Evolutionary conservation across 2,329 filamentous ascomycete genomes (phyloP).

Genomic region (Tympanopsis confertula): DNA sequence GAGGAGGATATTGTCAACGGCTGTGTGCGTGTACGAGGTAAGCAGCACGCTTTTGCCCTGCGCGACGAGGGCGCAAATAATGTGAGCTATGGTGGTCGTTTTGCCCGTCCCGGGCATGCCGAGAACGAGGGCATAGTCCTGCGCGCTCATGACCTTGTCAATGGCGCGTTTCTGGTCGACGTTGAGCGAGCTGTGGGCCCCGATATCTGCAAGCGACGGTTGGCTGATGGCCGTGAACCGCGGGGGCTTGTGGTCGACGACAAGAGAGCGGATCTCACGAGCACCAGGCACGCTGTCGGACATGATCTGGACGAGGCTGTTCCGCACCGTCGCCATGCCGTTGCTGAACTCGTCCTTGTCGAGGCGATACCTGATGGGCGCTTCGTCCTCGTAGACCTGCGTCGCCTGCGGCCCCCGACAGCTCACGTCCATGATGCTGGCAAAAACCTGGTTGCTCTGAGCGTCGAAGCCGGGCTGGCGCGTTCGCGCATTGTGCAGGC

Average conservation of each 20-base stretch:
- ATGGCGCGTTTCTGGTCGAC: slow-evolving; percentile 78
- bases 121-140: slow-evolving; percentile 91
- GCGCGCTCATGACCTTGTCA: slow-evolving; percentile 87
- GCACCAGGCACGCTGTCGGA: slow-evolving; percentile 62
- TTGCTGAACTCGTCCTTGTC: slow-evolving; percentile 99
- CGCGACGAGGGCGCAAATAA: slow-evolving; percentile 78
- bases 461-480: slow-evolving; percentile 67
- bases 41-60: slow-evolving; percentile 87
- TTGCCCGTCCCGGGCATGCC: slow-evolving; percentile 98
- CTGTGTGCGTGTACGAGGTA: slow-evolving; percentile 93
- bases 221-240: slow-evolving; percentile 41
- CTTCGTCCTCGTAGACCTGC: slow-evolving; percentile 35
- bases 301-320: slow-evolving; percentile 91
- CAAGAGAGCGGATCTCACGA: slow-evolving; percentile 61
- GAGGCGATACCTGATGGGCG: slow-evolving; percentile 63
- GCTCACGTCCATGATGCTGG: slow-evolving; percentile 79
- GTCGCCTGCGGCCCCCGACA: slow-evolving; percentile 39
- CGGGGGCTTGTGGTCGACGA: slow-evolving; percentile 67
- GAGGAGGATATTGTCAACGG: slow-evolving; percentile 92
- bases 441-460: slow-evolving; percentile 70
- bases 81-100: slow-evolving; percentile 94
- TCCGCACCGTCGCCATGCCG: slow-evolving; percentile 87
- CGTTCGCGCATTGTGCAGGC: slow-evolving; percentile 75
- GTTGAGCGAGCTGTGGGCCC: slow-evolving; percentile 61
- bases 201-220: too few species aligned